Percentiles rank a stretch among this genome's conserved stretches.
Evolutionary conservation across 2,329 filamentous ascomycete genomes (phyloP).

Genomic region (Ophiocordyceps sinensis): DNA sequence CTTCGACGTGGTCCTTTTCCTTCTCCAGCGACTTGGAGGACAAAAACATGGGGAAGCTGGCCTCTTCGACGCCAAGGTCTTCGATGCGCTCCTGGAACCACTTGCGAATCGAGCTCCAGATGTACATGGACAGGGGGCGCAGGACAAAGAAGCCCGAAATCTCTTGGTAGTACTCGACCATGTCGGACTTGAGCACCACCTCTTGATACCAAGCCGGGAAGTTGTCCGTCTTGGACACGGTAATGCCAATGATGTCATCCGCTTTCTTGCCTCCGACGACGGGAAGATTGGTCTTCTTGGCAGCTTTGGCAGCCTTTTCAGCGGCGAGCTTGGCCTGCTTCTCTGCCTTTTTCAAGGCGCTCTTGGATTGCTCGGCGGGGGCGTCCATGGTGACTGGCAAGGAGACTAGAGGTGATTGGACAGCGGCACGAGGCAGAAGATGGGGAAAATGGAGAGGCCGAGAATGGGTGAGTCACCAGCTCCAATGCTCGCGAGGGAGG

Average conservation of each 20-base stretch:
- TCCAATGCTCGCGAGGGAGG: neutral
- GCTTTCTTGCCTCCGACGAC: slow-evolving; percentile 45
- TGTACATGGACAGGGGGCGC: slow-evolving; percentile 54
- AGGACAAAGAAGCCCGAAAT: slow-evolving; percentile 96
- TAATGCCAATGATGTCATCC: slow-evolving; percentile 73
- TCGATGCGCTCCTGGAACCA: slow-evolving; percentile 68
- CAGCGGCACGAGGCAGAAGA: neutral
- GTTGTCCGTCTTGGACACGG: slow-evolving; percentile 69
- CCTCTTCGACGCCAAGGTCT: slow-evolving; percentile 83
- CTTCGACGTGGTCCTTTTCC: slow-evolving; percentile 95
- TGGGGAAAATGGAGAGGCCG: neutral
- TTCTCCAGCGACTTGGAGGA: slow-evolving; percentile 74
- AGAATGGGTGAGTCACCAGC: neutral
- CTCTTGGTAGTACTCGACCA: slow-evolving; percentile 91
- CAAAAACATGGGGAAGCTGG: slow-evolving; percentile 93
- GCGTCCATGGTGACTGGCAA: slow-evolving; percentile 15
- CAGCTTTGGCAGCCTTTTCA: slow-evolving; percentile 47
- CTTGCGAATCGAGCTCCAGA: slow-evolving; percentile 51
- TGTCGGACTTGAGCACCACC: slow-evolving; percentile 88
- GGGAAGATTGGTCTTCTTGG: slow-evolving; percentile 35
- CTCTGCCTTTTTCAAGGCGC: slow-evolving; percentile 50
- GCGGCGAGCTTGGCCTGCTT: slow-evolving; percentile 47
- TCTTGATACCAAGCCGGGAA: slow-evolving; percentile 96
- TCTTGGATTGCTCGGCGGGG: slow-evolving; percentile 35
- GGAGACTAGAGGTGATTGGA: too few species aligned